Conservation (phyloP, 352 stramenopile species). For the Pseudoperonospora humuli region DNA sequence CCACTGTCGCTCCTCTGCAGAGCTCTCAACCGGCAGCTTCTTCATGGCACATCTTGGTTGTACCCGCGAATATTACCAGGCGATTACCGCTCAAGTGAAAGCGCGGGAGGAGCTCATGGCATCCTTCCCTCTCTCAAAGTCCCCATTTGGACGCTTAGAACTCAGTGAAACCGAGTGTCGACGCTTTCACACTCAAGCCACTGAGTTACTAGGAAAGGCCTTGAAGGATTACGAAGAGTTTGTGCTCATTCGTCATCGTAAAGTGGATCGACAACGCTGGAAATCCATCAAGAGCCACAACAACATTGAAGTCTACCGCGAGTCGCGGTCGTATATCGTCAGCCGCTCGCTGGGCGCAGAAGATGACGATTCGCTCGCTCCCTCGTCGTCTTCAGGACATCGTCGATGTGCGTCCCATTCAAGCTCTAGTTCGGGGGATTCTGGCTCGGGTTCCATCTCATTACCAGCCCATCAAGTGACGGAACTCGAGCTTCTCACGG, state of each 20-base stretch:
- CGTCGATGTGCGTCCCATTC: slow-evolving; percentile 12
- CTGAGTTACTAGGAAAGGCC: slow-evolving; percentile 19
- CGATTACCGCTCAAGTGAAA: slow-evolving; percentile 9
- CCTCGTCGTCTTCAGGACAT: background rate
- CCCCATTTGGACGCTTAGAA: slow-evolving; percentile 23
- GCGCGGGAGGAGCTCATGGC: slow-evolving; percentile 11
- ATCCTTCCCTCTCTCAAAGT: slow-evolving; percentile 19
- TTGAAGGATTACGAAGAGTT: slow-evolving; percentile 32
- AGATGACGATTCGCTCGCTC: slow-evolving; percentile 19
- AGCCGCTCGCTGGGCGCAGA: slow-evolving; percentile 16
- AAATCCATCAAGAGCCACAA: slow-evolving; percentile 27
- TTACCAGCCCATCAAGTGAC: slow-evolving; percentile 18
- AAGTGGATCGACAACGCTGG: slow-evolving; percentile 30
- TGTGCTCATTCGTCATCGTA: slow-evolving; percentile 20
- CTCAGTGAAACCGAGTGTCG: slow-evolving; percentile 20
- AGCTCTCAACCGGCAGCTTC: background rate
- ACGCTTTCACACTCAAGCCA: slow-evolving; percentile 28
- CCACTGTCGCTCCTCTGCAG: slow-evolving; percentile 19
- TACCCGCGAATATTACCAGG: slow-evolving; percentile 10
- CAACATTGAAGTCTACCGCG: slow-evolving; percentile 26
- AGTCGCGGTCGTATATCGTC: slow-evolving; percentile 19
- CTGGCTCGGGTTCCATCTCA: slow-evolving; percentile 9
- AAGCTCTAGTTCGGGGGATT: slow-evolving; percentile 16
- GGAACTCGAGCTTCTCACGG: slow-evolving; percentile 27
- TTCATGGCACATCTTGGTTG: slow-evolving; percentile 22